Evolutionary conservation across 306 rosid species (phyloP), one percentile per base, ranked within the genome.

Genomic region (Acacia acuminata): DNA sequence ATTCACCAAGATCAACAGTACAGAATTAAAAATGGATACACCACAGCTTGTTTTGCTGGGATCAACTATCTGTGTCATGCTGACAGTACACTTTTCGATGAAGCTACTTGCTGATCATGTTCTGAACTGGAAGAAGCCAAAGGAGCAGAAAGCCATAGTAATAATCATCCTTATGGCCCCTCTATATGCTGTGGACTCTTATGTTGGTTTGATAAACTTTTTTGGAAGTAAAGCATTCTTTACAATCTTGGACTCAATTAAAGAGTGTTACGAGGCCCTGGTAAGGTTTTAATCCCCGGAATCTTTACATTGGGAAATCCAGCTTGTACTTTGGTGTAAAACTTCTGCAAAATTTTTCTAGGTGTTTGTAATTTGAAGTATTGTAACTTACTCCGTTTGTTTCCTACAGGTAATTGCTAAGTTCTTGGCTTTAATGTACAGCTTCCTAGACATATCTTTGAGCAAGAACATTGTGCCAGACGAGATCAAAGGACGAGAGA

Each of bases 181-280:
- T 30, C n/a, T 94, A 24, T 94, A 92, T 85, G 94, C 94, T 42
- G 65, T 83, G 43, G 94, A 85, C 86, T 91, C 98, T 6, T 94
- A 92, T 84, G 93, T 92, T 82, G 98, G 98, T 76, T 84, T 94
- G 91, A 65, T 92, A 76, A 94, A 92, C 74, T 86, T 94, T 45
- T 78, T 77, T 38, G 98, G 98, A 77, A 94, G 97, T 83, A 85
- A 92, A 81, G 69, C 88, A 1, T 91, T 94, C 80, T 94, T 94
- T 84, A 84, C 90, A 81, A 67, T 90, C 36, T 86, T 94, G 87
- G 97, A 92, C 55, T 90, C 98, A 11, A 51, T 94, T 76, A 94
- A 92, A 83, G 98, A 94, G 83, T 94, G 97, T 44, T 94, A 94
- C 10, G 98, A 94, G 84, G 98, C 98, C 78, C 43, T 94, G 88